Conservation (phyloP, 768 basidiomycete species). For the Chalciporus pseudorubinellus region DNA sequence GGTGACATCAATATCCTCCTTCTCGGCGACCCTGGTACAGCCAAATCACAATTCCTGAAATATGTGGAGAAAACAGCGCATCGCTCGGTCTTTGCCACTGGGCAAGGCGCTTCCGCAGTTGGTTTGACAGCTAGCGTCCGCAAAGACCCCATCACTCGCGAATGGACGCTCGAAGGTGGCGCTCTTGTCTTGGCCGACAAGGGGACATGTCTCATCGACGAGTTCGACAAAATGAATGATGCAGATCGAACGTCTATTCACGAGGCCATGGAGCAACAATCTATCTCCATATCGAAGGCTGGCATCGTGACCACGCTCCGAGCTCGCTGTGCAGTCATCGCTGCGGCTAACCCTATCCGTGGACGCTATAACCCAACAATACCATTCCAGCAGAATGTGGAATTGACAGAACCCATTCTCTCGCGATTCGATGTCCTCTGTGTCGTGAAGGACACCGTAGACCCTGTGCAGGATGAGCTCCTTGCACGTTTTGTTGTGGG, state of each 20-base stretch:
- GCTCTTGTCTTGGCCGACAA: constrained; percentile 98
- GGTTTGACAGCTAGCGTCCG: constrained; percentile 99
- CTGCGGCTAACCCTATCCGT: constrained; percentile 95
- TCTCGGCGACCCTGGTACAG: constrained; percentile 97
- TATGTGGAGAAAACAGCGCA: constrained; percentile 99
- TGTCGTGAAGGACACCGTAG: constrained; percentile 96
- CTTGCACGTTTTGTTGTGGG: constrained; percentile 98
- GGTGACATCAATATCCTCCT: constrained; percentile 97
- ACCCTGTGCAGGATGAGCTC: constrained; percentile 95
- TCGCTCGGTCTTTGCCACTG: constrained; percentile 96
- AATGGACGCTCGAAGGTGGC: constrained; percentile 99
- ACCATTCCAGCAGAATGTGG: constrained; percentile 97
- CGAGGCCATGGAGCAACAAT: constrained; percentile 99
- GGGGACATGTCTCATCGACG: constrained; percentile 96
- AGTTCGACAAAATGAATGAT: constrained; percentile 99
- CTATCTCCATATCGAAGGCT: constrained; percentile 98
- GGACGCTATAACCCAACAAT: constrained; percentile 98
- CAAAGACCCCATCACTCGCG: constrained; percentile 93
- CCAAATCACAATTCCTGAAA: constrained; percentile 98
- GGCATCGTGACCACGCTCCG: constrained; percentile 98
- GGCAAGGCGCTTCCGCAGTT: constrained; percentile 96
- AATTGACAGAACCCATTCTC: constrained; percentile 95
- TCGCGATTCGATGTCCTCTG: constrained; percentile 98
- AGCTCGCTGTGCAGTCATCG: constrained; percentile 95
- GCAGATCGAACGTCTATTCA: constrained; percentile 97